A percentile compares a stretch with the other conserved stretches of the same genome.
phyloP scores from a whole-genome alignment of 176 grass and related monocot species.

The Rhynchospora pubera region DNA sequence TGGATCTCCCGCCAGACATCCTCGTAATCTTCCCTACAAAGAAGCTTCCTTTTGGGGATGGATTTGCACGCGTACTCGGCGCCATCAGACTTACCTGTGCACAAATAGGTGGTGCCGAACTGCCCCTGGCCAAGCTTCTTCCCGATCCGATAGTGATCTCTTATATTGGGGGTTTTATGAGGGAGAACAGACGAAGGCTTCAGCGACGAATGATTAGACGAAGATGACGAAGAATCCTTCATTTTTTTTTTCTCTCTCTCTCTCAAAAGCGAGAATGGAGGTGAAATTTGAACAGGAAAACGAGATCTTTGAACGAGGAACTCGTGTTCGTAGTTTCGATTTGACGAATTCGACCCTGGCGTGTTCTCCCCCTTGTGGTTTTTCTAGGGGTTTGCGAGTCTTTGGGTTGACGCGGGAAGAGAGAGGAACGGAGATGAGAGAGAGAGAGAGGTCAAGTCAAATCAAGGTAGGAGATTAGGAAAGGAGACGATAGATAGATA shows the following conservation, averaged over 20 bases:
- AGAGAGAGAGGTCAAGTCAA: background rate
- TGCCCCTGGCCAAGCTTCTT: constrained; percentile 94
- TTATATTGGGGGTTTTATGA: constrained; percentile 88
- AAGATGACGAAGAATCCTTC: constrained; percentile 20
- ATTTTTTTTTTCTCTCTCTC: background rate
- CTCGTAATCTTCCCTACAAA: constrained; percentile 89
- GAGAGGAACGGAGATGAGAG: background rate
- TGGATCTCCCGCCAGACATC: constrained; percentile 96
- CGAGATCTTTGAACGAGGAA: background rate
- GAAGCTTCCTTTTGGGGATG: constrained; percentile 92
- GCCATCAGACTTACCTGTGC: constrained; percentile 60
- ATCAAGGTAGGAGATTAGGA: background rate
- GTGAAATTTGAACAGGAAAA: background rate
- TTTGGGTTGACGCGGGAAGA: background rate
- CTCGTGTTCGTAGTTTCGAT: background rate
- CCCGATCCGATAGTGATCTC: constrained; percentile 85
- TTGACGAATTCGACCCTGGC: background rate
- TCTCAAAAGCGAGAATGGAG: background rate
- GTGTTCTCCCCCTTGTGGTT: background rate
- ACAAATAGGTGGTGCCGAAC: constrained; percentile 90
- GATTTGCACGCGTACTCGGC: constrained; percentile 92
- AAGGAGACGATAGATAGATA: background rate
- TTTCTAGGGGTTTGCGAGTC: background rate
- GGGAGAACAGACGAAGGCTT: constrained; percentile 73
- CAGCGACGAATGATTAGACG: constrained; percentile 17